Evolutionary conservation across 371 early-diverging fungal species (phyloP), one percentile per base, ranked within the genome.

Genomic region (Mortierella sp.): DNA sequence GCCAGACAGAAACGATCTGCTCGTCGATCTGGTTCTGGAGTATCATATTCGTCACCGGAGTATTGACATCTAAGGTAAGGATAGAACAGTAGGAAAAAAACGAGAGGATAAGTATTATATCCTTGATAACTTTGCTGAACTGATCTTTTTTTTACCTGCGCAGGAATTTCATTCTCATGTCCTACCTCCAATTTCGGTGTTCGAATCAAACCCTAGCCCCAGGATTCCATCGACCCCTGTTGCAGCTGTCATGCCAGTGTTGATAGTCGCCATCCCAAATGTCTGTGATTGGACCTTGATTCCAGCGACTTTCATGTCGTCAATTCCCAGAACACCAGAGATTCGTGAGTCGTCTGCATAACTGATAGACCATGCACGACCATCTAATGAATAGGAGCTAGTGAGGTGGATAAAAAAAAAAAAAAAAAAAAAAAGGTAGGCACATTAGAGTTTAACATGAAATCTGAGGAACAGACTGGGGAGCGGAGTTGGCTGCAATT

Each of bases 151-250:
- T 37, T 9, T 37, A 37, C 3, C 37, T 9, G 9, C 3, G 37
- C 37, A 37, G 37, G 37, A 9, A 37, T 9, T 9, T 37, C 9
- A 5, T 37, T 3, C 9, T 37, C 37, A 37, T 37, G 37, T 9
- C 37, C 6, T 67, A 67, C 76, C 56, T 7, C 55, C 45, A 47
- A 75, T 75, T 1, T 77, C 72, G 2, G 63, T 46, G 43, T 68
- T 68, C 29, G 69, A 50, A 7, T 77, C 79, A 59, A 77, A 77
- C 23, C 79, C 79, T 0, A 77, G 60, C 15, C 79, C 79, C 55
- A 77, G 43, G n/a, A 77, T 77, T 1, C 79, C 79, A 37, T 77
- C 79, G 21, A 67, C 72, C 1, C 76, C 76, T 29, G 68, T 28
- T 9, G 57, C 46, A 2, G 46, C 69, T 16, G 69, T 62, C 4